Evolutionary conservation across 225 moss, liverwort and hornwort genomes (phyloP).

Genomic region (Polytrichum commune): DNA sequence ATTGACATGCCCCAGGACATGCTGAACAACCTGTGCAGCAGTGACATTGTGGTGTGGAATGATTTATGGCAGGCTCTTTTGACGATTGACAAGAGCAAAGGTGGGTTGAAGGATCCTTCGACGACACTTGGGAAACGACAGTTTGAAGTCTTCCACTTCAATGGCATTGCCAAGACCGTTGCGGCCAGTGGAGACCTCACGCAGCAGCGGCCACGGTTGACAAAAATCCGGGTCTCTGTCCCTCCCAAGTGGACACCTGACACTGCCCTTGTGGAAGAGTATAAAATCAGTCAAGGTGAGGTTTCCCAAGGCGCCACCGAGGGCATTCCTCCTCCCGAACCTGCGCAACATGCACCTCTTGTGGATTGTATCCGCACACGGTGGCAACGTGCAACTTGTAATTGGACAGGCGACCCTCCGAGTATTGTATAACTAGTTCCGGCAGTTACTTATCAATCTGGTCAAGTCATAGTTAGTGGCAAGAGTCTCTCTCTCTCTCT

Average conservation of each 20-base stretch:
- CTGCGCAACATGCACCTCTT: slow-evolving; percentile 94
- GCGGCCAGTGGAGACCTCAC: slow-evolving; percentile 65
- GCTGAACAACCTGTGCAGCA: slow-evolving; percentile 69
- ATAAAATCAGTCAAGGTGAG: slow-evolving; percentile 34
- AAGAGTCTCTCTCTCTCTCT: no score
- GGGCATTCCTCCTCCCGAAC: slow-evolving; percentile 44
- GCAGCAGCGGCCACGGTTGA: slow-evolving; percentile 76
- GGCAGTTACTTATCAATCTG: no score
- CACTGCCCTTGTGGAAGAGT: slow-evolving; percentile 74
- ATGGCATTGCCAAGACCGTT: slow-evolving; percentile 95
- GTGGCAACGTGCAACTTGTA: slow-evolving; percentile 95
- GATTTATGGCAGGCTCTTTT: slow-evolving; percentile 88
- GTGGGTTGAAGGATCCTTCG: slow-evolving; percentile 73
- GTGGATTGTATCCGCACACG: slow-evolving; percentile 97
- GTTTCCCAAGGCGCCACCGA: slow-evolving; percentile 29
- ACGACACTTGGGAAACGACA: slow-evolving; percentile 58
- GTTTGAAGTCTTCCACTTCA: slow-evolving; percentile 94
- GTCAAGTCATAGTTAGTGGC: no score
- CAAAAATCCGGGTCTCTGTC: slow-evolving; percentile 74
- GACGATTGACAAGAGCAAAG: slow-evolving; percentile 76
- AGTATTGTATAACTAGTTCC: slow-evolving; percentile 79
- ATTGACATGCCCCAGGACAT: slow-evolving; percentile 84
- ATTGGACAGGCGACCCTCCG: slow-evolving; percentile 90
- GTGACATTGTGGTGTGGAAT: slow-evolving; percentile 96
- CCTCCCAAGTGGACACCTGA: slow-evolving; percentile 99